These are phyloP conservation scores for Saccharomyces hybrid DNA, from an alignment of 1,139 yeast species.

Conservation along the genomic window DNA sequence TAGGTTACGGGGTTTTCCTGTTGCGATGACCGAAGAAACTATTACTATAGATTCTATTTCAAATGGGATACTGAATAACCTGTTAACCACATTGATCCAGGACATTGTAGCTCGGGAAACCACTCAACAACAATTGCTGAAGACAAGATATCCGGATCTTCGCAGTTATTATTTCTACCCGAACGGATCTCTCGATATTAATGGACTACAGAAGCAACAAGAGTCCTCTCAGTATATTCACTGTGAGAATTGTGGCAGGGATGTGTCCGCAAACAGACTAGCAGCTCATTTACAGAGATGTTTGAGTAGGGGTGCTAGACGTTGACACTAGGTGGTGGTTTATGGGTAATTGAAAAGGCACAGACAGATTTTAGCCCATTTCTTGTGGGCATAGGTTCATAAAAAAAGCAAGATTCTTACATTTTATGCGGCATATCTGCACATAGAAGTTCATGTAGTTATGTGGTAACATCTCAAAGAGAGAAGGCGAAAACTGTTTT, in stretches of 20 bases:
- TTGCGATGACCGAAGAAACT: slow-evolving; percentile 9
- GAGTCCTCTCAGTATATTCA: slow-evolving; percentile 48
- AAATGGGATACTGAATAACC: slow-evolving; percentile 20
- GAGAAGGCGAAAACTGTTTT: neutral
- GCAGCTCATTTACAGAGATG: slow-evolving; percentile 92
- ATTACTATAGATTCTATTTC: slow-evolving; percentile 23
- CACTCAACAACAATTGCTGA: slow-evolving; percentile 19
- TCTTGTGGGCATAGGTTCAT: neutral
- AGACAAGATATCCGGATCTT: slow-evolving; percentile 20
- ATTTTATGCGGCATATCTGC: neutral
- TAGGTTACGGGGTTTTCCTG: slow-evolving; percentile 1
- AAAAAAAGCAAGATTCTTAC: neutral
- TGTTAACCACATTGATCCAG: slow-evolving; percentile 27
- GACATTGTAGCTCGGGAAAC: slow-evolving; percentile 29
- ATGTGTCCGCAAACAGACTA: slow-evolving; percentile 83
- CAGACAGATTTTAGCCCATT: neutral
- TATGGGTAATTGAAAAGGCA: neutral
- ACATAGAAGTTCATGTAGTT: neutral
- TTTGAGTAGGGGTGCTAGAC: slow-evolving; percentile 51
- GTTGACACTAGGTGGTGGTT: slow-evolving; percentile 14
- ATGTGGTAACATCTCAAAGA: neutral
- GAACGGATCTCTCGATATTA: slow-evolving; percentile 22
- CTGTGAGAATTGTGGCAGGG: slow-evolving; percentile 77
- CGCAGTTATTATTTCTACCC: slow-evolving; percentile 24
- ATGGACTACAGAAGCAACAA: slow-evolving; percentile 27